Percentiles rank a stretch among this genome's conserved stretches.
phyloP scores from a whole-genome alignment of 1,139 yeast genomes.

The Pichia sp. region DNA sequence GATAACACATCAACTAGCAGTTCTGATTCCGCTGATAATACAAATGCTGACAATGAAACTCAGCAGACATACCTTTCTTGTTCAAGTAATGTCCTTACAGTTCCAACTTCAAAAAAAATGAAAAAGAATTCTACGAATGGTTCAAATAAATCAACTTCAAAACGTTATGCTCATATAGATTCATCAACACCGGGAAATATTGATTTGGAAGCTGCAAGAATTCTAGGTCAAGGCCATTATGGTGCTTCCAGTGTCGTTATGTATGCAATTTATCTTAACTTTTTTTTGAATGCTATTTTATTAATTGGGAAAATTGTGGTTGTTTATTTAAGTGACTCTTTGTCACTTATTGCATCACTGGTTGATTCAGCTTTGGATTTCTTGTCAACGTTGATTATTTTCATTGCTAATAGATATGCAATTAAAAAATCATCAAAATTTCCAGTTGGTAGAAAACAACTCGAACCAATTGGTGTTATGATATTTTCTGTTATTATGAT shows the following conservation, averaged over 20 bases:
- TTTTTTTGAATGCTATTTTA: constrained; percentile 52
- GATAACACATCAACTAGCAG: constrained; percentile 27
- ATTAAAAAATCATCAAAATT: constrained; percentile 49
- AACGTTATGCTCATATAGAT: neutral
- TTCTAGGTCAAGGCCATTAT: constrained; percentile 43
- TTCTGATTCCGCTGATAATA: constrained; percentile 11
- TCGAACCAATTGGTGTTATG: constrained; percentile 75
- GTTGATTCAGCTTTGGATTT: constrained; percentile 73
- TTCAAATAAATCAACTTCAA: neutral
- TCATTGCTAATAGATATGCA: constrained; percentile 48
- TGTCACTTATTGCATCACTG: constrained; percentile 71
- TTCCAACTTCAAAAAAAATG: constrained; percentile 4
- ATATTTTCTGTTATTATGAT: constrained; percentile 68
- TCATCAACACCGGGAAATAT: constrained; percentile 53
- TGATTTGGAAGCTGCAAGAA: constrained; percentile 47
- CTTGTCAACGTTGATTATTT: constrained; percentile 67
- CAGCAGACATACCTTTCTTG: neutral
- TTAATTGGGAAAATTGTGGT: constrained; percentile 58
- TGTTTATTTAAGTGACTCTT: constrained; percentile 58
- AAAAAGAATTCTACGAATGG: neutral
- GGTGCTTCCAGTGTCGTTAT: constrained; percentile 41
- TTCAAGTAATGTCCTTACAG: constrained; percentile 1
- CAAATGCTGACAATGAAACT: neutral
- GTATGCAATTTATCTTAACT: constrained; percentile 60
- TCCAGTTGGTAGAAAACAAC: constrained; percentile 67